Evolutionary conservation across 768 basidiomycete genomes (phyloP), one percentile per base, ranked within the genome.

Genomic region (Pulveroboletus sp.): DNA sequence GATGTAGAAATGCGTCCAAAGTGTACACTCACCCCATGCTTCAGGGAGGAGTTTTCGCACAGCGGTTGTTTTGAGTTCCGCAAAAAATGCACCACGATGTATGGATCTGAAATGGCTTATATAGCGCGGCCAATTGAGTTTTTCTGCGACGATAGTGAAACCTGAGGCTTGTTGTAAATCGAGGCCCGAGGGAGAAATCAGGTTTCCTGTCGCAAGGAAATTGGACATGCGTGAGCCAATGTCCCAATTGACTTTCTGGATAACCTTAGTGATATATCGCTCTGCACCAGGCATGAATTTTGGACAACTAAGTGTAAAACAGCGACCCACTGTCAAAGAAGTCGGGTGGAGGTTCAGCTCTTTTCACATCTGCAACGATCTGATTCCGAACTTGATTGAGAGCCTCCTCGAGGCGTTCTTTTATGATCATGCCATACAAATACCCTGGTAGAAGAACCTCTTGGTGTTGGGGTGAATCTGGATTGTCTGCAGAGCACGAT

Each of bases 71-170:
- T 97, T 97, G 46, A 98, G 81, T 68, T 98, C 93, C 7, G 94
- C 90, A 65, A 99, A 99, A 81, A 99, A 99, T 31, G 96, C 93
- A 67, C 96, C 96, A 71, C 96, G 90, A 71, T 99, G 96, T 26
- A 99, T 93, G 68, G 90, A 96, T 49, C 96, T 80, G 32, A 99
- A 99, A 72, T 99, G 96, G 63, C 89, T 89, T 68, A 99, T 93
- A 69, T 97, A 99, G 31, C 96, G 92, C 58, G 89, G 86, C 83
- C 96, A 99, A 68, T 99, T 99, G 52, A 99, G 77, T 70, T 98
- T 98, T 73, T 99, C 96, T 6, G 94, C 96, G 29, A 98, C 89
- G 58, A 99, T 96, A 1, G 96, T 98, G 71, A 95, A 98, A n/a
- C 96, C 96, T 16, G 93, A 87, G 0, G 94, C 86, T 69, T 99